Conservation (phyloP, 2,329 filamentous ascomycete genomes). For the Myriosclerotinia duriaeana region DNA sequence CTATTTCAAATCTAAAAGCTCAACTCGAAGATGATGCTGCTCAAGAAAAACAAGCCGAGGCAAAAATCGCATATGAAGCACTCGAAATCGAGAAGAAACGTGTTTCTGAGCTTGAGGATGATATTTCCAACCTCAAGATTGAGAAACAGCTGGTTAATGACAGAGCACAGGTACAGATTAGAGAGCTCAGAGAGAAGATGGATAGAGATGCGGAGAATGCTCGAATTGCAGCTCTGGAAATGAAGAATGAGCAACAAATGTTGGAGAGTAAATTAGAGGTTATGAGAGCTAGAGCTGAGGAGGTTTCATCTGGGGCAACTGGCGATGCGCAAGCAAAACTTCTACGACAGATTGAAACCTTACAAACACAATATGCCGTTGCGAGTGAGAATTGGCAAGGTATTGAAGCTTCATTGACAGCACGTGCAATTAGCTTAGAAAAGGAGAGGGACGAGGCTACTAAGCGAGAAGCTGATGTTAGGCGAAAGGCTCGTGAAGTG, state of each 20-base stretch:
- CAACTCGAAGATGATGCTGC: constrained; percentile 68
- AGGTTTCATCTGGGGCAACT: constrained; percentile 77
- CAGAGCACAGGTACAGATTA: constrained; percentile 66
- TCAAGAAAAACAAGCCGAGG: constrained; percentile 65
- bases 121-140: constrained; percentile 64
- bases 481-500: constrained; percentile 84
- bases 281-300: constrained; percentile 81
- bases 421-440: constrained; percentile 74
- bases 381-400: constrained; percentile 98
- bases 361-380: constrained; percentile 92
- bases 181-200: constrained; percentile 70
- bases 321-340: constrained; percentile 87
- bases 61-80: constrained; percentile 64
- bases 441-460: constrained; percentile 87
- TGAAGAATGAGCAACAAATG: constrained; percentile 72
- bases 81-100: constrained; percentile 63
- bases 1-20: constrained; percentile 65
- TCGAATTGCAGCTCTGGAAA: constrained; percentile 68
- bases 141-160: constrained; percentile 77
- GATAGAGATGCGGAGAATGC: constrained; percentile 71
- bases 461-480: constrained; percentile 79
- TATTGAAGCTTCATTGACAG: constrained; percentile 82
- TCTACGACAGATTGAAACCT: constrained; percentile 87
- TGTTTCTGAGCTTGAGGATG: constrained; percentile 56
- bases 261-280: constrained; percentile 89